Conservation (phyloP, 108 stramenopile species). For the Conticribra guillardii region DNA sequence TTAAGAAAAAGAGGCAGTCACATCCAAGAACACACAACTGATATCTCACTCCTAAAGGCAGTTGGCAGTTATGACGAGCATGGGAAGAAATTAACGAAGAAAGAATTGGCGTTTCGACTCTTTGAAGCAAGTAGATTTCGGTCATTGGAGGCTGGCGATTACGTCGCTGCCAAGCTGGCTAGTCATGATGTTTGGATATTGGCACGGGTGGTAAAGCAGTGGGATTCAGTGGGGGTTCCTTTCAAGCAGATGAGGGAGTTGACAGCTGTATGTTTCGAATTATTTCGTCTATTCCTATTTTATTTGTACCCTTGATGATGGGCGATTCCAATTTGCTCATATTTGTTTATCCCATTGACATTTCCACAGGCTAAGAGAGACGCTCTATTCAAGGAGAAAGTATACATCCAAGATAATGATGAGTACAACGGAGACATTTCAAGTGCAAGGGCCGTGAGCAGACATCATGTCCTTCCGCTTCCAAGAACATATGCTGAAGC, state of each 20-base stretch:
- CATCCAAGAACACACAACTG: not conserved
- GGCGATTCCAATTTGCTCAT: not conserved
- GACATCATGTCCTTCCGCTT: conserved; percentile 70
- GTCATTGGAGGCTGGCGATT: conserved; percentile 63
- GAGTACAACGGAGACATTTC: conserved; percentile 45
- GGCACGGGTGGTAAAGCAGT: conserved; percentile 64
- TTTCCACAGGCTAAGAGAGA: conserved; percentile 45
- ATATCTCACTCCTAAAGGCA: conserved; percentile 2
- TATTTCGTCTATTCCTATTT: too few species aligned
- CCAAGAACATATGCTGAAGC: conserved; percentile 65
- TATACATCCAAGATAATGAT: conserved; percentile 71
- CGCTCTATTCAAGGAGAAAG: conserved; percentile 62
- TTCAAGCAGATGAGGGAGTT: conserved; percentile 62
- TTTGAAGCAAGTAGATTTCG: conserved; percentile 70
- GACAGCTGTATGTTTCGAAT: conserved; percentile 35
- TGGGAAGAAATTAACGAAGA: conserved; percentile 53
- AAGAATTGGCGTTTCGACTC: conserved; percentile 60
- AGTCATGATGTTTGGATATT: conserved; percentile 78
- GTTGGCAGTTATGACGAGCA: conserved; percentile 26
- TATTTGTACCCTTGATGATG: not conserved
- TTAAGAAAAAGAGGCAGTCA: conserved; percentile 42
- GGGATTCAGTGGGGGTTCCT: conserved; percentile 30
- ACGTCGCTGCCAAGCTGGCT: conserved; percentile 61
- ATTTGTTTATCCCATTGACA: not conserved
- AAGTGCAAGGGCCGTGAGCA: conserved; percentile 32